These are phyloP conservation scores for Microdochium nivale DNA, from an alignment of 2,329 filamentous ascomycete genomes.

Conservation along the genomic window DNA sequence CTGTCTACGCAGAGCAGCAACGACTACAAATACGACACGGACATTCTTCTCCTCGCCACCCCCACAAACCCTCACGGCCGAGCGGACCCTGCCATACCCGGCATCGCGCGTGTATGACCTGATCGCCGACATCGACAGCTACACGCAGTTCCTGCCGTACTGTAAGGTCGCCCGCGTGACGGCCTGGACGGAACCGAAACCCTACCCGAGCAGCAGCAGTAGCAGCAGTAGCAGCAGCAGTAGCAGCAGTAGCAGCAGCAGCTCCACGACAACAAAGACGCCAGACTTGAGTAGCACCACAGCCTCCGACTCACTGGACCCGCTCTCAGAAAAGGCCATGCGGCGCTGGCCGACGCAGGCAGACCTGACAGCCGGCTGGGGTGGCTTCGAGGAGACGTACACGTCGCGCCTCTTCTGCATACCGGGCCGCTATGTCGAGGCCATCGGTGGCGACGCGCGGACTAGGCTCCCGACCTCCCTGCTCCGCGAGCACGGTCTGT, in stretches of 20 bases:
- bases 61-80: slow-evolving; percentile 60
- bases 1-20: neutral
- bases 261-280: neutral
- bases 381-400: slow-evolving; percentile 75
- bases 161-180: slow-evolving; percentile 73
- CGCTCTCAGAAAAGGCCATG: slow-evolving; percentile 14
- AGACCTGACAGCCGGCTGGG: slow-evolving; percentile 78
- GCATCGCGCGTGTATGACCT: slow-evolving; percentile 66
- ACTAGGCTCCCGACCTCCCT: slow-evolving; percentile 30
- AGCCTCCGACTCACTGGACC: neutral
- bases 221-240: neutral
- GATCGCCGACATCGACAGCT: slow-evolving; percentile 81
- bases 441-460: slow-evolving; percentile 54
- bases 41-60: slow-evolving; percentile 3
- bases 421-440: slow-evolving; percentile 64
- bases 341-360: slow-evolving; percentile 64
- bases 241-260: neutral
- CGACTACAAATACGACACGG: neutral
- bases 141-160: slow-evolving; percentile 85
- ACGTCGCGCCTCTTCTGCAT: slow-evolving; percentile 72
- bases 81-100: slow-evolving; percentile 69
- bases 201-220: neutral
- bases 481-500: slow-evolving; percentile 16
- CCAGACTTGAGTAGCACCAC: slow-evolving; percentile 25
- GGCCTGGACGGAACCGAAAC: slow-evolving; percentile 48